Percentiles rank a stretch among this genome's conserved stretches.
Evolutionary conservation across 2,329 filamentous ascomycete genomes (phyloP).

Genomic region (Fusarium albosuccineum): DNA sequence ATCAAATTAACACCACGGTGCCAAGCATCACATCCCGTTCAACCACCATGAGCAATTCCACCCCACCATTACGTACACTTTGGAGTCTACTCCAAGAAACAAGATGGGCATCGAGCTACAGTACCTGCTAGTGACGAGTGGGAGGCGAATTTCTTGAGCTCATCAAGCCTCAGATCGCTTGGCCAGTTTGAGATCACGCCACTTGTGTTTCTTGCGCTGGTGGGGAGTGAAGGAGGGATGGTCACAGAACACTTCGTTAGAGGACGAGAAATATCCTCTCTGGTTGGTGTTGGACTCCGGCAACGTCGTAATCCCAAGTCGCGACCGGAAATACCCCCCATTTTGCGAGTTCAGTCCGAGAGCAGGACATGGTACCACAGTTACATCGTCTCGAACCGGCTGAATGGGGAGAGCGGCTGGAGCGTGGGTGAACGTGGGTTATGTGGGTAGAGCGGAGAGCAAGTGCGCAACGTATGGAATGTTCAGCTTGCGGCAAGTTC

Average conservation of each 20-base stretch:
- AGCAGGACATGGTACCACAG: conserved; percentile 4
- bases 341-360: neutral
- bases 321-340: neutral
- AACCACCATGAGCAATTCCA: conserved; percentile 6
- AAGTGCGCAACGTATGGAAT: neutral
- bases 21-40: conserved; percentile 1
- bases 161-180: neutral
- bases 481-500: neutral
- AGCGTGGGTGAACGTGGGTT: neutral
- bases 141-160: neutral
- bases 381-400: conserved; percentile 9
- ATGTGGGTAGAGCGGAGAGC: neutral
- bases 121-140: neutral
- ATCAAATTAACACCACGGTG: conserved; percentile 41
- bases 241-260: neutral
- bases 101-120: conserved; percentile 1
- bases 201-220: neutral
- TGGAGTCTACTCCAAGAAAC: conserved; percentile 17
- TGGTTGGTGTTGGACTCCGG: neutral
- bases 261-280: neutral
- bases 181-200: too few relatives aligned
- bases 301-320: neutral
- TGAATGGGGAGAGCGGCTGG: conserved; percentile 3
- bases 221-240: conserved; percentile 6
- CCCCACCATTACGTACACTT: conserved; percentile 31